Conservation (phyloP, 2,329 filamentous ascomycete species). For the Neofusicoccum laricinum region DNA sequence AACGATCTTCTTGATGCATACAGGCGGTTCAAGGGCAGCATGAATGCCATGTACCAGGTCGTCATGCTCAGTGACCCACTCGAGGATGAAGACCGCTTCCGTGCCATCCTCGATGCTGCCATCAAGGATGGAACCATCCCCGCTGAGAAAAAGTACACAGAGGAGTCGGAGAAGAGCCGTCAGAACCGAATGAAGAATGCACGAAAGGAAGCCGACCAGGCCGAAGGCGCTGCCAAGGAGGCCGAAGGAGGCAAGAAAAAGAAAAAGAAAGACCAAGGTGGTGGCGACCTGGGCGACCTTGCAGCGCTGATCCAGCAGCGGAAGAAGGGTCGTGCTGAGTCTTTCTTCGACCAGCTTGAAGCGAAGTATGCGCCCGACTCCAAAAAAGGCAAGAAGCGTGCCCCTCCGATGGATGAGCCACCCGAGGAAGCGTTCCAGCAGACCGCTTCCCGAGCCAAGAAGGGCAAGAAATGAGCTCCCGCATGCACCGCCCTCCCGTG, state of each 20-base stretch:
- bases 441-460: constrained; percentile 28
- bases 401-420: constrained; percentile 49
- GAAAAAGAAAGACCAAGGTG: constrained; percentile 29
- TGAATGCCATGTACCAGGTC: constrained; percentile 73
- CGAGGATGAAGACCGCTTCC: constrained; percentile 82
- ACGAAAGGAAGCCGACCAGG: constrained; percentile 66
- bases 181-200: constrained; percentile 60
- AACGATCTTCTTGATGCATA: constrained; percentile 76
- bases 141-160: constrained; percentile 64
- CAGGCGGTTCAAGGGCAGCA: constrained; percentile 66
- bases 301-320: constrained; percentile 37
- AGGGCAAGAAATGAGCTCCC: constrained; percentile 18
- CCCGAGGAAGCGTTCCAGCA: constrained; percentile 60
- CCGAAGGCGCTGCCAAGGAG: constrained; percentile 31
- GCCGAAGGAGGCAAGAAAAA: constrained; percentile 63
- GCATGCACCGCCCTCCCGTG: not conserved
- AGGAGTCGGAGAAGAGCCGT: constrained; percentile 56
- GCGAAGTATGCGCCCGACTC: constrained; percentile 34
- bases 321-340: constrained; percentile 32
- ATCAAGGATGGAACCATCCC: constrained; percentile 68
- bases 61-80: constrained; percentile 85
- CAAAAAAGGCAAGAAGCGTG: constrained; percentile 47
- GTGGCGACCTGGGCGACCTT: constrained; percentile 30
- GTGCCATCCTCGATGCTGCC: constrained; percentile 74
- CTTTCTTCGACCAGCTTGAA: constrained; percentile 35